Evolutionary conservation across 2,329 filamentous ascomycete genomes (phyloP).

Genomic region (Trichoderma sp.): DNA sequence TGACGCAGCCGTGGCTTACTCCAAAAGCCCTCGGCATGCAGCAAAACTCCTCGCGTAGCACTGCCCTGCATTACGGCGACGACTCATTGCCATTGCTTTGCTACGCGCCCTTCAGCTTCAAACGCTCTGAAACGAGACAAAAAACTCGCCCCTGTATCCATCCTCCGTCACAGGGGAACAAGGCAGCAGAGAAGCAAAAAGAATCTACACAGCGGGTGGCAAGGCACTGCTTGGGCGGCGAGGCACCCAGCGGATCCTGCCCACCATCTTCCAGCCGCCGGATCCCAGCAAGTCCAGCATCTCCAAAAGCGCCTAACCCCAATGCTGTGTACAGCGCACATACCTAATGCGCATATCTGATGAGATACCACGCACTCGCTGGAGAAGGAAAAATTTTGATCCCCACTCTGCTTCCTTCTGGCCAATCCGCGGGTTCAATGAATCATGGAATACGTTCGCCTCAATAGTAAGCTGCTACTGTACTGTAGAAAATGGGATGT

Average conservation of each 20-base stretch:
- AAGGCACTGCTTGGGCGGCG: slow-evolving; percentile 24
- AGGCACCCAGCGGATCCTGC: slow-evolving; percentile 16
- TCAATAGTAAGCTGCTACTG: neutral
- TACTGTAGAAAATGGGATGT: too few relatives aligned
- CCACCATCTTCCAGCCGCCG: neutral
- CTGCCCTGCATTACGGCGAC: neutral
- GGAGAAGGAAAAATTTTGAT: slow-evolving; percentile 4
- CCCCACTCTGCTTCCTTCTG: slow-evolving; percentile 5
- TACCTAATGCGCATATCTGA: neutral
- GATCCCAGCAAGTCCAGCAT: neutral
- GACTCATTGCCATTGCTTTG: neutral
- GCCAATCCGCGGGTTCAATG: neutral
- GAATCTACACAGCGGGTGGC: neutral
- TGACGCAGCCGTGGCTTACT: slow-evolving; percentile 19
- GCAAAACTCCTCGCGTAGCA: neutral
- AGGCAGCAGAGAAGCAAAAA: neutral
- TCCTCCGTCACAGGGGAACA: neutral
- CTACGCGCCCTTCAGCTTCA: neutral
- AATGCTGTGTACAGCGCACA: neutral
- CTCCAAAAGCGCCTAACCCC: slow-evolving; percentile 2
- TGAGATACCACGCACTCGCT: neutral
- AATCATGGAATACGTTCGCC: neutral
- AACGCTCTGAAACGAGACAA: neutral
- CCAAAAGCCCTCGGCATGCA: neutral
- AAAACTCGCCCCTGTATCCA: neutral